These are phyloP conservation scores for Penicillium desertorum DNA, from an alignment of 495 filamentous ascomycete species.

Conservation along the genomic window DNA sequence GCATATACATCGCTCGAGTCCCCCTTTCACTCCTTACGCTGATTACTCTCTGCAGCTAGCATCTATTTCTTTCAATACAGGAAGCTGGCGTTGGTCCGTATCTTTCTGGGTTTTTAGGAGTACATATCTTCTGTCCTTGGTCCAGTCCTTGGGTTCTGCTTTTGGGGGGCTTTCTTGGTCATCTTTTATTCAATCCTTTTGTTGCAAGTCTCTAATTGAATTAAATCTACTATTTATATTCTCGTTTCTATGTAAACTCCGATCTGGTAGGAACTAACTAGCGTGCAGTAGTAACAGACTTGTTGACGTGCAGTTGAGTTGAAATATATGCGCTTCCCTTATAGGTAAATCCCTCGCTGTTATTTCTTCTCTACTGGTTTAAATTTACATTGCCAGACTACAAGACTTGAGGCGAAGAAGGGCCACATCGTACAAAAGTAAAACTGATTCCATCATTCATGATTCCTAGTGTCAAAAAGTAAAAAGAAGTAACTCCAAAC, in stretches of 20 bases:
- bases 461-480: conserved; percentile 20
- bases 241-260: neutral
- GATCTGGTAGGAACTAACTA: neutral
- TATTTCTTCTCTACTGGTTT: neutral
- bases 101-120: conserved; percentile 4
- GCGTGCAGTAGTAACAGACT: neutral
- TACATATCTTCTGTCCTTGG: neutral
- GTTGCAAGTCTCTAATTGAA: neutral
- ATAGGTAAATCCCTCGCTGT: neutral
- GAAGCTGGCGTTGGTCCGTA: conserved; percentile 28
- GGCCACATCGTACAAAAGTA: neutral
- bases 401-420: neutral
- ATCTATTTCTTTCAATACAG: conserved; percentile 28
- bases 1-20: conserved; percentile 19
- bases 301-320: neutral
- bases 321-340: neutral
- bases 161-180: neutral
- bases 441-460: conserved; percentile 26
- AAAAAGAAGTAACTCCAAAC: conserved; percentile 12
- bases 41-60: conserved; percentile 10
- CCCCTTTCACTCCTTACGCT: neutral
- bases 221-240: neutral
- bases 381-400: neutral
- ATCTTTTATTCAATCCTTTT: neutral
- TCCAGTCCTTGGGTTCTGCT: neutral